Percentiles rank a stretch among this genome's conserved stretches.
Conservation (phyloP, 1,284 basidiomycete species). For the Fomitopsis pinicola region DNA sequence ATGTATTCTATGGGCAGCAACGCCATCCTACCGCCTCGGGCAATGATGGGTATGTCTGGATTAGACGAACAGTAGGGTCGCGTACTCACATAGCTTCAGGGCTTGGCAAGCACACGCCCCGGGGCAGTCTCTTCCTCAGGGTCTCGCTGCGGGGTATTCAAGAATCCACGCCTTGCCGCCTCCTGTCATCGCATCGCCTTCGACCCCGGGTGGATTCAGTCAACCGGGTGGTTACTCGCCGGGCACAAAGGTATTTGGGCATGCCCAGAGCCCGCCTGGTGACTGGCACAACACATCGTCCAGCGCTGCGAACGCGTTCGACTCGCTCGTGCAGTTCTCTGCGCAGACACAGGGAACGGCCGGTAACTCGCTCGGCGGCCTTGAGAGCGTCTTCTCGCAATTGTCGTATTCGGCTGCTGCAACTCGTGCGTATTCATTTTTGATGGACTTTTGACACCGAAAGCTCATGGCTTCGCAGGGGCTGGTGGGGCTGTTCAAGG, state of each 20-base stretch:
- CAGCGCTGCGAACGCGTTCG: slow-evolving; percentile 23
- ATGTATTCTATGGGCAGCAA: slow-evolving; percentile 19
- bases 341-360: not conserved
- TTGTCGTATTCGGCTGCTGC: slow-evolving; percentile 28
- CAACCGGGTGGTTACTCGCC: slow-evolving; percentile 23
- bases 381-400: slow-evolving; percentile 29
- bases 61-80: slow-evolving; percentile 26
- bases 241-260: slow-evolving; percentile 22
- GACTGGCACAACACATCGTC: slow-evolving; percentile 31
- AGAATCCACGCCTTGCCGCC: slow-evolving; percentile 74
- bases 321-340: slow-evolving; percentile 15
- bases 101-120: slow-evolving; percentile 78
- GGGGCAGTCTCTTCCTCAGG: slow-evolving; percentile 84
- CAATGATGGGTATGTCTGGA: slow-evolving; percentile 20
- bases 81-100: slow-evolving; percentile 59
- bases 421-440: slow-evolving; percentile 17
- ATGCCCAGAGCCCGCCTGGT: slow-evolving; percentile 20
- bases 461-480: not conserved
- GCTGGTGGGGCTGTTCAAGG: slow-evolving; percentile 12
- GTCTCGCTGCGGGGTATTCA: slow-evolving; percentile 81
- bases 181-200: slow-evolving; percentile 38
- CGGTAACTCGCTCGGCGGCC: slow-evolving; percentile 16
- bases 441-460: slow-evolving; percentile 2
- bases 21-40: slow-evolving; percentile 23
- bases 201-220: slow-evolving; percentile 30